Conservation (phyloP, 441 rosid species). For the Arabidopsis hybrid region DNA sequence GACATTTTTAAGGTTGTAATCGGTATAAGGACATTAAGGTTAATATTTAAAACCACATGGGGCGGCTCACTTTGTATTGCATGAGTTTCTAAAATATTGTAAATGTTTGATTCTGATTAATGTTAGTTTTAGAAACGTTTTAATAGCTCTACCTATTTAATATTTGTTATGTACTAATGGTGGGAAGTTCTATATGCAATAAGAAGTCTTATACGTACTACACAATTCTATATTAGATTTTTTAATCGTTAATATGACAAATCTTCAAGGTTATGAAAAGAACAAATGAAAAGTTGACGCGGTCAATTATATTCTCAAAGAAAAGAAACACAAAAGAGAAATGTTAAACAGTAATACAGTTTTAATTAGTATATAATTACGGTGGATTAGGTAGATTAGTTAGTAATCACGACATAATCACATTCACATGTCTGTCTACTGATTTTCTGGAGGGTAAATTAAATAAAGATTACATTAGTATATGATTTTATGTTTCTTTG, state of each 20-base stretch:
- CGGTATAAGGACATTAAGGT: neutral
- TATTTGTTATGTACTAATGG: no score
- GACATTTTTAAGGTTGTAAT: neutral
- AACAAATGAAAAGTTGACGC: neutral
- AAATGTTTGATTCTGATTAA: neutral
- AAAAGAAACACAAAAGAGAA: conserved; percentile 11
- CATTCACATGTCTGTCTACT: neutral
- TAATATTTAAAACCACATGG: no score
- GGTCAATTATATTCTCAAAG: neutral
- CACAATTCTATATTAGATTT: neutral
- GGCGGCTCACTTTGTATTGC: no score
- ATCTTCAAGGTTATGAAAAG: neutral
- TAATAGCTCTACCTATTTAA: neutral
- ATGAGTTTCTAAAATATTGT: neutral
- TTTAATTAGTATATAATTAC: conserved; percentile 1
- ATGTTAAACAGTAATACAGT: neutral
- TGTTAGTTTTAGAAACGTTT: neutral
- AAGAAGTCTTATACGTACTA: neutral
- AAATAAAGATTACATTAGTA: neutral
- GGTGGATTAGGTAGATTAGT: conserved; percentile 38
- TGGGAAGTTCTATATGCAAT: neutral
- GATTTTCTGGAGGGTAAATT: conserved; percentile 5
- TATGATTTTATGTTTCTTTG: neutral
- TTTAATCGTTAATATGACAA: no score
- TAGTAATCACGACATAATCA: conserved; percentile 25